Evolutionary conservation across 257 asterid species (phyloP).

Genomic region (Nicotiana noctiflora): DNA sequence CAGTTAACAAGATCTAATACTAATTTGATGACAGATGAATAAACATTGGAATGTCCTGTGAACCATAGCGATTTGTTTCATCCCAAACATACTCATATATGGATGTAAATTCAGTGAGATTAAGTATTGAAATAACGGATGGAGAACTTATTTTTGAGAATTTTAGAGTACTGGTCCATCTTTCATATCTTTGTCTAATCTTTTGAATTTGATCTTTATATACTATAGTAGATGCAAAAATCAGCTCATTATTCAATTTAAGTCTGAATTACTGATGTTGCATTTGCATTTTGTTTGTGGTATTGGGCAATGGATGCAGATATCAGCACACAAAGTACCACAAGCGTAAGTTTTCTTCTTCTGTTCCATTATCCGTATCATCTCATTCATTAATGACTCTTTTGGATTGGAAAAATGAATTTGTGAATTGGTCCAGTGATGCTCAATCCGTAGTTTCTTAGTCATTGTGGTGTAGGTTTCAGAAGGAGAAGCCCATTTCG

Average conservation of each 20-base stretch:
- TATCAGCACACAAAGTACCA: slow-evolving; percentile 98
- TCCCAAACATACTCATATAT: background rate
- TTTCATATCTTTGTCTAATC: background rate
- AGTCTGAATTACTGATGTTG: slow-evolving; percentile 20
- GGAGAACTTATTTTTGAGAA: background rate
- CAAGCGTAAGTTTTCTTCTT: slow-evolving; percentile 69
- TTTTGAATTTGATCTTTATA: background rate
- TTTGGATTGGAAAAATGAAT: background rate
- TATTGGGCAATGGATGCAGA: slow-evolving; percentile 45
- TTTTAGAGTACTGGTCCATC: background rate
- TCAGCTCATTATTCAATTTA: background rate
- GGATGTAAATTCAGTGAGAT: background rate
- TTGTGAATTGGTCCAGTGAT: background rate
- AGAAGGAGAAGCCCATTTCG: too few species aligned
- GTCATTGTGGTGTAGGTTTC: too few species aligned
- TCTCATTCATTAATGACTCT: background rate
- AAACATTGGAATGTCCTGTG: background rate
- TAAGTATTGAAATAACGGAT: background rate
- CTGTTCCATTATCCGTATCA: background rate
- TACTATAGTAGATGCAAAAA: background rate
- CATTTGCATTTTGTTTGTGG: slow-evolving; percentile 42
- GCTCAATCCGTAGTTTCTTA: background rate
- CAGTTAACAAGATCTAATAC: background rate
- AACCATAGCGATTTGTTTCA: background rate
- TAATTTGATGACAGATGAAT: background rate